A percentile compares a stretch with the other conserved stretches of the same genome.
Evolutionary conservation across 345 rosid genomes (phyloP).

Genomic region (Balakata baccata): DNA sequence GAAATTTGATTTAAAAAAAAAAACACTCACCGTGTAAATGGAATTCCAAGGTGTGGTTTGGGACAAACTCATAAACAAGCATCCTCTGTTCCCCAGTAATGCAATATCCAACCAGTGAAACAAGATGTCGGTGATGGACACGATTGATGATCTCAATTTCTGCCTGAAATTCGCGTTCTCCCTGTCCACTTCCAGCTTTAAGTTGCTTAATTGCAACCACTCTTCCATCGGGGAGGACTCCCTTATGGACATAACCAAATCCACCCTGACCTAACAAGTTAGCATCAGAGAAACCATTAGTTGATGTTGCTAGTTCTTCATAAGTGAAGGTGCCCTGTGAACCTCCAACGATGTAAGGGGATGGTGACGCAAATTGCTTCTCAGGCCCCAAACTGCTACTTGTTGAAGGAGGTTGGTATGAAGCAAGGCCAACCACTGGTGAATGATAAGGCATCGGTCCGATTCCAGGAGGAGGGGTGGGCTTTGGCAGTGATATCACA

Average conservation of each 20-base stretch:
- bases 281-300: slow-evolving; percentile 19
- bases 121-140: slow-evolving; percentile 29
- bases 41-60: slow-evolving; percentile 28
- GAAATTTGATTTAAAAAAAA: not conserved
- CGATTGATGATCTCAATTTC: slow-evolving; percentile 31
- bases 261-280: slow-evolving; percentile 33
- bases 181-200: slow-evolving; percentile 33
- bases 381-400: slow-evolving; percentile 13
- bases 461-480: slow-evolving; percentile 30
- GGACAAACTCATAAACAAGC: slow-evolving; percentile 32
- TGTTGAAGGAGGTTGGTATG: slow-evolving; percentile 24
- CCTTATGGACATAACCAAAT: slow-evolving; percentile 32
- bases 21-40: slow-evolving; percentile 32
- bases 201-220: slow-evolving; percentile 33
- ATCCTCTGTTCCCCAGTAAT: slow-evolving; percentile 23
- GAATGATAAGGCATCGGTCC: not conserved
- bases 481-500: slow-evolving; percentile 28
- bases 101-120: slow-evolving; percentile 28
- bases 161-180: slow-evolving; percentile 34
- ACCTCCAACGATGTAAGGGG: slow-evolving; percentile 11
- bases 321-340: slow-evolving; percentile 15
- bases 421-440: slow-evolving; percentile 13
- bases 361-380: slow-evolving; percentile 5
- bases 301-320: slow-evolving; percentile 26
- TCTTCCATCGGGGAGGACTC: slow-evolving; percentile 23